Evolutionary conservation across 2,329 filamentous ascomycete species (phyloP), one percentile per base, ranked within the genome.

Genomic region (Trichophyton equinum): DNA sequence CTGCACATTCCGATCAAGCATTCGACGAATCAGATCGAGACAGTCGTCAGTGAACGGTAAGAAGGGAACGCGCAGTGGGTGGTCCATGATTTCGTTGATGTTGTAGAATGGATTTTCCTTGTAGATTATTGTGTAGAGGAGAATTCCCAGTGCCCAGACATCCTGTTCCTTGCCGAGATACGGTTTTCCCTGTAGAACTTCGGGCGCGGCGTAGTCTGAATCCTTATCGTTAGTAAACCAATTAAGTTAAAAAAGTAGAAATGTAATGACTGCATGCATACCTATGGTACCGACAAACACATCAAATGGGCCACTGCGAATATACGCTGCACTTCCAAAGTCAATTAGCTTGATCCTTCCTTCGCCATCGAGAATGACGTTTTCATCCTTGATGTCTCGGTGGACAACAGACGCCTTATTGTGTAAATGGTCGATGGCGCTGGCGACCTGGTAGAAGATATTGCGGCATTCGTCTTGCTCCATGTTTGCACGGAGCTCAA

Each of bases 51-150:
- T 76, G 63, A 77, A 78, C 3, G 76, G 76, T 20, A 78, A 65
- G 64, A 76, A 96, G 0, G 94, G 94, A 30, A 99, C 86, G 56
- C 94, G 84, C 62, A 99, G 79, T 68, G 96, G 92, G 69, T 92
- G 91, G 72, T 99, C 94, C 83, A 97, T 95, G 70, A 99, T 99
- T 78, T 99, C 94, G 73, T 99, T 94, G 69, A 97, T 94, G 74
- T 88, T 95, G 81, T 97, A 97, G 74, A 96, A 99, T 0, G 94
- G 92, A 71, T 99, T 99, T 76, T 99, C 94, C 77, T 97, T 99
- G 81, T 99, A 99, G 70, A 97, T 88, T 70, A 99, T 96, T 30
- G 94, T 99, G 78, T 99, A 99, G 13, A 99, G 83, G 27, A 99
- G 82, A 69, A 99, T 97, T 25, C 94, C 94, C 15, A 99, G 81